These are phyloP conservation scores for Globisporangium abappressorium DNA, from an alignment of 352 stramenopile species.

Conservation along the genomic window DNA sequence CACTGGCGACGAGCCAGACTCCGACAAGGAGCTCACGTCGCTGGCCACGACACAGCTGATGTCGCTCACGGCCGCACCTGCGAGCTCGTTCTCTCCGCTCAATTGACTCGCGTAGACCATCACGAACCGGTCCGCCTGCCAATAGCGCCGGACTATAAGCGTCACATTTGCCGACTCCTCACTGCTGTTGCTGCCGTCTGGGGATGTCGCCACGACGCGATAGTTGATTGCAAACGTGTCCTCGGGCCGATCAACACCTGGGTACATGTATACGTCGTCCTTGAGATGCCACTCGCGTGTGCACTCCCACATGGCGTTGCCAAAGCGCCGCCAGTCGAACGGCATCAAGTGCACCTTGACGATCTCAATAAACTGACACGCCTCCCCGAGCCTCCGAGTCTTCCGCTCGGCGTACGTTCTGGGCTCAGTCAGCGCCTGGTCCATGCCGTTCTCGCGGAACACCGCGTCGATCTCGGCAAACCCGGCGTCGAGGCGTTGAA, in stretches of 20 bases:
- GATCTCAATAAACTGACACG: neutral
- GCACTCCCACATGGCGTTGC: slow-evolving; percentile 2
- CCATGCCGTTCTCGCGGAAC: neutral
- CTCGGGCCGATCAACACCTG: slow-evolving; percentile 2
- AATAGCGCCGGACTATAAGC: no score
- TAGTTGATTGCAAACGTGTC: slow-evolving; percentile 16
- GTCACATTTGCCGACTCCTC: no score
- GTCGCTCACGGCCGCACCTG: no score
- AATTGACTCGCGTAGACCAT: no score
- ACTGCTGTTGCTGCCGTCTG: no score
- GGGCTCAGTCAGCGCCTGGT: neutral
- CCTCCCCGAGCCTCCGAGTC: neutral
- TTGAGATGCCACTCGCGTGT: slow-evolving; percentile 7
- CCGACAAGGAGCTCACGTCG: no score
- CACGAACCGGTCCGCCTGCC: no score
- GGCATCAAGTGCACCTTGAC: neutral
- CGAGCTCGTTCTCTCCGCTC: no score
- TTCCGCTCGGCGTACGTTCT: neutral
- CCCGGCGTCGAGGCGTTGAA: neutral
- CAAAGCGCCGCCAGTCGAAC: neutral
- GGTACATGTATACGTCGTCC: slow-evolving; percentile 4
- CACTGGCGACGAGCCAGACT: no score
- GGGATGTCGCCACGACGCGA: neutral
- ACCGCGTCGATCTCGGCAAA: neutral
- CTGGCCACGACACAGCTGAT: no score